Percentiles rank a stretch among this genome's conserved stretches.
Evolutionary conservation across 179 eudicot species (phyloP).

Genomic region (Amaranthus tricolor): DNA sequence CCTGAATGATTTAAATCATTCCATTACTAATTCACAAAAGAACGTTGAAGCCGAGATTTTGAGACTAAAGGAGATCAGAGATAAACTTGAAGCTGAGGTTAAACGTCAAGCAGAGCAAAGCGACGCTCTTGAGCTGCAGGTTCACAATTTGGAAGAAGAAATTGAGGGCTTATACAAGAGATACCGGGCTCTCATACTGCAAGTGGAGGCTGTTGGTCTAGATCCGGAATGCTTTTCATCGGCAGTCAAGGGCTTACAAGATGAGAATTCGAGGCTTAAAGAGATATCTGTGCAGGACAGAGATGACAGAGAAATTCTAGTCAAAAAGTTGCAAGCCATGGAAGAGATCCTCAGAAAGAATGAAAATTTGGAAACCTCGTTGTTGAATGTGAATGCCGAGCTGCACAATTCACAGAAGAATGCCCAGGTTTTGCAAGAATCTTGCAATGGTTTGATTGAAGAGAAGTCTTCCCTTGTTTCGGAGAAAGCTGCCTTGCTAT

Average conservation of each 20-base stretch:
- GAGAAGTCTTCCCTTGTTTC: constrained; percentile 62
- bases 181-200: constrained; percentile 52
- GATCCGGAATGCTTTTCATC: constrained; percentile 52
- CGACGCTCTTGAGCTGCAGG: constrained; percentile 56
- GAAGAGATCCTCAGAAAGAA: constrained; percentile 49
- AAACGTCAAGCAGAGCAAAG: constrained; percentile 52
- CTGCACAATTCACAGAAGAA: constrained; percentile 49
- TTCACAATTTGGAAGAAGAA: constrained; percentile 55
- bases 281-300: constrained; percentile 41
- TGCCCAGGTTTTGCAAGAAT: constrained; percentile 50
- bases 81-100: constrained; percentile 71
- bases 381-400: constrained; percentile 49
- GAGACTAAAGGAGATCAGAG: constrained; percentile 59
- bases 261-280: constrained; percentile 65
- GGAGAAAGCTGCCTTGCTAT: constrained; percentile 70
- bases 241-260: constrained; percentile 55
- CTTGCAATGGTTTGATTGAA: constrained; percentile 40
- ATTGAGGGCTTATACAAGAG: constrained; percentile 51
- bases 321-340: constrained; percentile 51
- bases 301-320: constrained; percentile 51
- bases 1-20: constrained; percentile 45
- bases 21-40: constrained; percentile 43
- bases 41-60: constrained; percentile 52
- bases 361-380: constrained; percentile 42
- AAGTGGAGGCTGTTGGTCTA: constrained; percentile 59